Conservation (phyloP, 2,329 filamentous ascomycete genomes). For the Neobulgaria alba region DNA sequence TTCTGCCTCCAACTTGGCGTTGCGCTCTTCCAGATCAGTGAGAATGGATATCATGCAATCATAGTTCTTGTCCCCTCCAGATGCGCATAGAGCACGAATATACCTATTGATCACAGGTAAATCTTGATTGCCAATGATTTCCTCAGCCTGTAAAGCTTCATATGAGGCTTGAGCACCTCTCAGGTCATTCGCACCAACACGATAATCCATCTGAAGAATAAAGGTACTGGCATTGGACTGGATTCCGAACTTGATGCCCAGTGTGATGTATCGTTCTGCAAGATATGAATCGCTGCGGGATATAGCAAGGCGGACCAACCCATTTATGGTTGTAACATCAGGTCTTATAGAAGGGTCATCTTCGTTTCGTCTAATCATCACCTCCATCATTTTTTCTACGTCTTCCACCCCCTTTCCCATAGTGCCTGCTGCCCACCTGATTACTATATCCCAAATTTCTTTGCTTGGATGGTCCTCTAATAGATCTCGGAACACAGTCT, state of each 20-base stretch:
- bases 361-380: constrained; percentile 47
- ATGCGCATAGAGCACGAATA: constrained; percentile 55
- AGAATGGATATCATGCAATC: constrained; percentile 65
- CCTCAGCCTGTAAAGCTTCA: constrained; percentile 49
- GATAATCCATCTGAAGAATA: constrained; percentile 67
- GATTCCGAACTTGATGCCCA: constrained; percentile 59
- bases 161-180: constrained; percentile 61
- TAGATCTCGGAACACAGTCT: constrained; percentile 43
- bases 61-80: constrained; percentile 52
- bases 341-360: constrained; percentile 42
- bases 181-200: constrained; percentile 64
- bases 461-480: constrained; percentile 39
- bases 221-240: constrained; percentile 60
- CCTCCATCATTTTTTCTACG: constrained; percentile 62
- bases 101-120: constrained; percentile 61
- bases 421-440: constrained; percentile 67
- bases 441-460: constrained; percentile 59
- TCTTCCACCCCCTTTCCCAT: constrained; percentile 63
- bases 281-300: constrained; percentile 60
- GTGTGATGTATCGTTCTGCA: constrained; percentile 62
- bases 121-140: constrained; percentile 47
- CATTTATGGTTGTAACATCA: constrained; percentile 67
- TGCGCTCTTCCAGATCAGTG: constrained; percentile 61
- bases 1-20: constrained; percentile 60
- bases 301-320: constrained; percentile 63